Evolutionary conservation across 2,329 filamentous ascomycete genomes (phyloP).

Genomic region (Berkeleyomyces rouxiae): DNA sequence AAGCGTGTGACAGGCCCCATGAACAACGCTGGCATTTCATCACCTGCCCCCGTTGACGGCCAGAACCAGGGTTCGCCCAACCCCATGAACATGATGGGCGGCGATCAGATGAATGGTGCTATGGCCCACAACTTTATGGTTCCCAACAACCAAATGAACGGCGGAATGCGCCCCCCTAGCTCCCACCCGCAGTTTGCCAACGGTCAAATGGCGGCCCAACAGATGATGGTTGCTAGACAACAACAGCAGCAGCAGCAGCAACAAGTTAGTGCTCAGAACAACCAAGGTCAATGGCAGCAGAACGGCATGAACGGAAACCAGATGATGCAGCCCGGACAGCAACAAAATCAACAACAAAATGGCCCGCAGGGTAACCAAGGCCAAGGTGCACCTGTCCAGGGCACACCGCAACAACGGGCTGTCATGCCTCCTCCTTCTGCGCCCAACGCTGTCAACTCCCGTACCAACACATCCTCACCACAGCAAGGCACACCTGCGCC

Average conservation of each 20-base stretch:
- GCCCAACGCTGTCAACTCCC: conserved; percentile 36
- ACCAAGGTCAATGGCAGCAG: conserved; percentile 26
- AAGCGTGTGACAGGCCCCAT: conserved; percentile 63
- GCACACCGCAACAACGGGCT: conserved; percentile 54
- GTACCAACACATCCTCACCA: conserved; percentile 40
- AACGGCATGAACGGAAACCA: conserved; percentile 25
- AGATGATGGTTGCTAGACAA: conserved; percentile 38
- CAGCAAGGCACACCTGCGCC: conserved; percentile 47
- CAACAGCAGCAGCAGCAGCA: conserved; percentile 24
- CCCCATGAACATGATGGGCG: conserved; percentile 44
- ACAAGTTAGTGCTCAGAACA: conserved; percentile 17
- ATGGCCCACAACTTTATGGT: conserved; percentile 43
- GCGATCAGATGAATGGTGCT: conserved; percentile 39
- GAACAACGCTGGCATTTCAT: conserved; percentile 51
- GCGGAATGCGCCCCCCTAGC: conserved; percentile 49
- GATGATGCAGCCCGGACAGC: conserved; percentile 26
- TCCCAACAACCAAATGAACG: conserved; percentile 37
- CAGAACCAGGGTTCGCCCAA: conserved; percentile 51
- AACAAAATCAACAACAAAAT: conserved; percentile 14
- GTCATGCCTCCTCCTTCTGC: conserved; percentile 49
- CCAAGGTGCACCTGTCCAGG: conserved; percentile 39
- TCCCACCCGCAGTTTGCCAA: conserved; percentile 45
- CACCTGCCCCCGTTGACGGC: conserved; percentile 49
- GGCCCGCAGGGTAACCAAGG: conserved; percentile 20
- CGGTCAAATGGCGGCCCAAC: conserved; percentile 41